Conservation (phyloP, 495 filamentous ascomycete species). For the Usnea hakonensis region DNA sequence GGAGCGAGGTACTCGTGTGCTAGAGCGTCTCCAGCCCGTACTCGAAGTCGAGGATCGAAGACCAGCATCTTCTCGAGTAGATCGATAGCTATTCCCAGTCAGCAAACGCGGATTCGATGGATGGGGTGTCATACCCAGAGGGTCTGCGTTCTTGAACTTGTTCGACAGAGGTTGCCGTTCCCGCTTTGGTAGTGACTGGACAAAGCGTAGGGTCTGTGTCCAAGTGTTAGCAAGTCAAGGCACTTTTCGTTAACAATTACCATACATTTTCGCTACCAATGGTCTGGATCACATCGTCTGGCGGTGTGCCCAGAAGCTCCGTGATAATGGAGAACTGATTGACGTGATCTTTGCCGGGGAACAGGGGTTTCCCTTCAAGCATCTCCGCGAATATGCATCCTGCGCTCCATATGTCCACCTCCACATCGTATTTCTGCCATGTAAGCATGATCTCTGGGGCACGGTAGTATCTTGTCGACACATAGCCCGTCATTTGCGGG, state of each 20-base stretch:
- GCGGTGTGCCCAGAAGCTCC: constrained; percentile 93
- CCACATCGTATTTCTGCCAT: constrained; percentile 99
- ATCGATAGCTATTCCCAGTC: constrained; percentile 61
- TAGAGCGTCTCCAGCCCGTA: constrained; percentile 75
- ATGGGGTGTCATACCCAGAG: constrained; percentile 56
- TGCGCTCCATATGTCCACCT: constrained; percentile 99
- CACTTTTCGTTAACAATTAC: neutral
- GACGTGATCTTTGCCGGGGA: constrained; percentile 98
- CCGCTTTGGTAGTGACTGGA: constrained; percentile 94
- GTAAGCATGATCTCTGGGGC: constrained; percentile 99
- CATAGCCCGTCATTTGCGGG: constrained; percentile 99
- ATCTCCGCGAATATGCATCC: constrained; percentile 99
- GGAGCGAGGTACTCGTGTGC: constrained; percentile 89
- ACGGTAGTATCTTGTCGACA: constrained; percentile 96
- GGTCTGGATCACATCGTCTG: constrained; percentile 95
- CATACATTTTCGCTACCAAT: constrained; percentile 97
- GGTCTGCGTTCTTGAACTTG: constrained; percentile 94
- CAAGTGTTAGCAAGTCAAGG: constrained; percentile 18
- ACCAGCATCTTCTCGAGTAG: constrained; percentile 95
- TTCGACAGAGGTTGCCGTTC: constrained; percentile 82
- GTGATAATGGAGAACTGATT: constrained; percentile 99
- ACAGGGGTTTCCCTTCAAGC: constrained; percentile 96
- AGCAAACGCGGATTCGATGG: neutral
- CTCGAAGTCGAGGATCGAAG: constrained; percentile 88
- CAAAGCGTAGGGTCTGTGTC: constrained; percentile 81